Evolutionary conservation across 257 asterid species (phyloP).

Genomic region (Solanum arcanum): DNA sequence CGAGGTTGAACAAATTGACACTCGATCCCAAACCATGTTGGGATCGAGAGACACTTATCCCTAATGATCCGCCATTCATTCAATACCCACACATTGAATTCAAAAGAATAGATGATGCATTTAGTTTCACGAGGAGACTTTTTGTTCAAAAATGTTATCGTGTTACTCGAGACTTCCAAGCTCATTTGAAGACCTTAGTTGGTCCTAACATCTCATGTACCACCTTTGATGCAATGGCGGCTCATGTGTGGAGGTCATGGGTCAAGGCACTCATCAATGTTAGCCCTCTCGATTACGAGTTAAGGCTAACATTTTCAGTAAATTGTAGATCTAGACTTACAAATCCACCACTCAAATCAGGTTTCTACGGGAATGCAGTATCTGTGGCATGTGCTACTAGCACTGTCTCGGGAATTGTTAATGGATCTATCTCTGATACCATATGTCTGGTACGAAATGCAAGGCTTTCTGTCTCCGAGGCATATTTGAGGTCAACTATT

Average conservation of each 20-base stretch:
- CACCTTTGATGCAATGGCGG: conserved; percentile 76
- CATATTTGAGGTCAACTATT: conserved; percentile 64
- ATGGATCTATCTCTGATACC: conserved; percentile 21
- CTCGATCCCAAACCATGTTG: conserved; percentile 49
- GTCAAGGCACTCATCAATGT: conserved; percentile 47
- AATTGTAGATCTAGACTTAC: conserved; percentile 59
- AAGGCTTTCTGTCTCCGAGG: conserved; percentile 51
- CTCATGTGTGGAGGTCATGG: conserved; percentile 89
- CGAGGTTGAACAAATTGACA: conserved; percentile 39
- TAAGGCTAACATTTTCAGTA: conserved; percentile 76
- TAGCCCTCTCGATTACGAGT: conserved; percentile 40
- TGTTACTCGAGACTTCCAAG: conserved; percentile 42
- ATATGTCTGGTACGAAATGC: conserved; percentile 43
- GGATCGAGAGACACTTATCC: conserved; percentile 60
- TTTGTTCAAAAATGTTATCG: conserved; percentile 63
- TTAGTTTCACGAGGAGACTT: conserved; percentile 35
- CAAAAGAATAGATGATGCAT: conserved; percentile 38
- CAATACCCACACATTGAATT: conserved; percentile 56
- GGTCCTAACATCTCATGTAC: conserved; percentile 32
- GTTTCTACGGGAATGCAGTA: conserved; percentile 74
- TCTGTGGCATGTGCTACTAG: conserved; percentile 71
- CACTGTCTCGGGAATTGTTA: conserved; percentile 29
- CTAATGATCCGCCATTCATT: conserved; percentile 48
- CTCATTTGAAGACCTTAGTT: conserved; percentile 32
- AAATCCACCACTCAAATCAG: conserved; percentile 40